Base-by-base conservation (phyloP, 805 yeast genomes). In the Candida morakotiae region DNA sequence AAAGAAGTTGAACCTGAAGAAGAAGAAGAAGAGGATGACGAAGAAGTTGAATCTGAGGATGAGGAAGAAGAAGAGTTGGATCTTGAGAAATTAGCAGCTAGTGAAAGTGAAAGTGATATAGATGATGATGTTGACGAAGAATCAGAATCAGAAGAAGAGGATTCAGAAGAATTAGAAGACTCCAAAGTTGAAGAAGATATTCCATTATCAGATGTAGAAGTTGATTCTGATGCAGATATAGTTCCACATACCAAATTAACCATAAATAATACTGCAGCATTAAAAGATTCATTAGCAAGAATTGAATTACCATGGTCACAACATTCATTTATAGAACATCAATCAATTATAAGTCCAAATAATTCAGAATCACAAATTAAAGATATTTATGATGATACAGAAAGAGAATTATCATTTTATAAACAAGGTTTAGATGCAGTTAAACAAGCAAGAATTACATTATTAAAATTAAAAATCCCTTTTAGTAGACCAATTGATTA, bases 311-410 rank as follows among this genome's bases (percentile, higher is more conserved):
- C 86, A 11, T 72, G 79, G 75, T 60, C 69, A 14, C 79, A 79
- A 49, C 76, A 77, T 49, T 67, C 85, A 5, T 91, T 93, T 64
- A 77, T 75, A 46, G 98, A 93, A 65, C 95, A 86, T 59, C 88
- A 87, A 67, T 62, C 86, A 11, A 60, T 88, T 25, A 73, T 82
- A 10, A 73, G 89, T 29, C 65, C 69, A 10, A 75, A 67, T 13
- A 73, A 75, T 34, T 74, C 83, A 31, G 91, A 77, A 55, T 58
- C 75, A 15, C 77, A 77, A 38, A 82, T 85, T 53, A 83, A 77
- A 55, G 97, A 91, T 58, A 84, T 91, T 43, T 86, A 89, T 53
- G 97, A 93, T 55, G 99, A 93, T 52, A 85, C 96, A 29, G 91
- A 88, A 62, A 79, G 98, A 59, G 99, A 93, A 67, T 68, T 93